Evolutionary conservation across 805 yeast species (phyloP).

Genomic region (Nakazawaea ishiwadae): DNA sequence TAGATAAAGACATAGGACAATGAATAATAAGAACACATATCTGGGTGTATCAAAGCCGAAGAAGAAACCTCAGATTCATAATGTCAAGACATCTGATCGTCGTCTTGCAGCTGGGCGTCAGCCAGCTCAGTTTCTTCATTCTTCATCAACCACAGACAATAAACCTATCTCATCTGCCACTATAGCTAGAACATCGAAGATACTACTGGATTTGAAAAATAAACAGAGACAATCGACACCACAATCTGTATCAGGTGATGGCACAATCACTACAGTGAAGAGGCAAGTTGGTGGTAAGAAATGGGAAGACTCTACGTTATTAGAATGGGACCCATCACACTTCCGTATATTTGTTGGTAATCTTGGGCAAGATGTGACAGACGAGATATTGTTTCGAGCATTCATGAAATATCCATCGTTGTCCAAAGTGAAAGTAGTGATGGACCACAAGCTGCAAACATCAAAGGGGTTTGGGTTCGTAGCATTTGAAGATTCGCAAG

Average conservation of each 20-base stretch:
- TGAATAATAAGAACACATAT: not conserved
- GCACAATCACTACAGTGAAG: conserved; percentile 29
- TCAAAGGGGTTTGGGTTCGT: conserved; percentile 74
- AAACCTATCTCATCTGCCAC: conserved; percentile 20
- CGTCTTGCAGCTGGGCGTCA: conserved; percentile 48
- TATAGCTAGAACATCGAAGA: conserved; percentile 16
- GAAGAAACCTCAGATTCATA: conserved; percentile 14
- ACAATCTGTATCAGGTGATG: not conserved
- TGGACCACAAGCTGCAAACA: conserved; percentile 39
- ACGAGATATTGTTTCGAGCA: conserved; percentile 47
- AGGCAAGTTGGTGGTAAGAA: conserved; percentile 40
- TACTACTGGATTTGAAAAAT: conserved; percentile 16
- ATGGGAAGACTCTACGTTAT: conserved; percentile 43
- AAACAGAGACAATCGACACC: conserved; percentile 2
- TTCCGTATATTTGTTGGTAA: conserved; percentile 75
- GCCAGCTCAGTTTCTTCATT: conserved; percentile 38
- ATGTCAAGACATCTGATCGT: conserved; percentile 44
- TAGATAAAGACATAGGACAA: no score
- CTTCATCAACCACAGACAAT: conserved; percentile 18
- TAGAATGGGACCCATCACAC: conserved; percentile 68
- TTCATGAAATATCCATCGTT: conserved; percentile 50
- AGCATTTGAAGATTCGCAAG: conserved; percentile 59
- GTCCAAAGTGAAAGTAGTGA: conserved; percentile 56
- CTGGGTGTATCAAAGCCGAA: conserved; percentile 10
- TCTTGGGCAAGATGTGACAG: conserved; percentile 62